These are phyloP conservation scores for Chaetothyriales sp. DNA, from an alignment of 2,329 filamentous ascomycete species.

Conservation along the genomic window DNA sequence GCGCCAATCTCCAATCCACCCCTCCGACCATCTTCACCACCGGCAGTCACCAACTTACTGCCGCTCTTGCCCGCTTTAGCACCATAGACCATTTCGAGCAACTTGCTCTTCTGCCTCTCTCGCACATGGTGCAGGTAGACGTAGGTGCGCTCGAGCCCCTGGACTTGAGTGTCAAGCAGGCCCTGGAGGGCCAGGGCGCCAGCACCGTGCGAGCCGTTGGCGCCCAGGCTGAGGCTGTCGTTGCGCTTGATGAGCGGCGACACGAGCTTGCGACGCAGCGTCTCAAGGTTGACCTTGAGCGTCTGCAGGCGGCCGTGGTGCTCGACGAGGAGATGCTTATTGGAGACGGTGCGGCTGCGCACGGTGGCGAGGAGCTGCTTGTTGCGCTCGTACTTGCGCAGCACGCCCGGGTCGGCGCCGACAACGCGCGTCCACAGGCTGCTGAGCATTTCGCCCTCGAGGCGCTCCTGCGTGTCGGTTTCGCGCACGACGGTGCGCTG, in stretches of 20 bases:
- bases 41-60: not conserved
- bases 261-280: conserved; percentile 67
- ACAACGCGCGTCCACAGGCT: conserved; percentile 77
- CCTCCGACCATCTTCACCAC: not conserved
- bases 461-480: conserved; percentile 63
- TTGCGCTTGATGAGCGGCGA: conserved; percentile 65
- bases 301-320: conserved; percentile 75
- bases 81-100: conserved; percentile 68
- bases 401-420: conserved; percentile 56
- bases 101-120: conserved; percentile 65
- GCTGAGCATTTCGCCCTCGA: conserved; percentile 67
- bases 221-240: conserved; percentile 30
- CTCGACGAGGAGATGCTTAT: conserved; percentile 74
- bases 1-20: not conserved
- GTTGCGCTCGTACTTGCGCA: conserved; percentile 91
- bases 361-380: conserved; percentile 64
- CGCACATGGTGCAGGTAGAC: conserved; percentile 62
- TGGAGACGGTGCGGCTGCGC: conserved; percentile 67
- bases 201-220: conserved; percentile 19
- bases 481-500: conserved; percentile 76
- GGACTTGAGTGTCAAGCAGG: conserved; percentile 61
- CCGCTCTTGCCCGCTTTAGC: conserved; percentile 10
- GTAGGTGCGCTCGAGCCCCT: conserved; percentile 66
- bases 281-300: conserved; percentile 76
- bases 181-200: conserved; percentile 23